phyloP scores from a whole-genome alignment of 179 eudicot genomes.

The Camellia oleifera region DNA sequence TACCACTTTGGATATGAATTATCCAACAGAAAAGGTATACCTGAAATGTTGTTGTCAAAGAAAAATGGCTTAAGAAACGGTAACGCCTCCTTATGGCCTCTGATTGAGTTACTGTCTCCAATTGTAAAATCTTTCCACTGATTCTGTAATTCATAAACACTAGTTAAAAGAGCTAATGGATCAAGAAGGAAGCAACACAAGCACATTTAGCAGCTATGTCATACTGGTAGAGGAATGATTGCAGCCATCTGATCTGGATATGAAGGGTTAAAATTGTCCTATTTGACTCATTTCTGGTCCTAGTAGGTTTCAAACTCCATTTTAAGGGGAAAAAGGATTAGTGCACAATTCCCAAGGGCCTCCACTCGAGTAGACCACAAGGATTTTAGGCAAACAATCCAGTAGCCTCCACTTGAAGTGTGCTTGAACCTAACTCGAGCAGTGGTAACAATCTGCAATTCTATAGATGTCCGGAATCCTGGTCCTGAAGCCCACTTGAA shows the following conservation, averaged over 20 bases:
- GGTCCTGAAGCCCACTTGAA: no score
- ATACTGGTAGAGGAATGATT: not conserved
- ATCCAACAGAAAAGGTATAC: slow-evolving; percentile 24
- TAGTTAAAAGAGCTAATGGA: slow-evolving; percentile 14
- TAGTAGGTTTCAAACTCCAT: no score
- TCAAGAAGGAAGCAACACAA: not conserved
- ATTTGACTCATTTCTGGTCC: no score
- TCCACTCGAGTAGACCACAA: no score
- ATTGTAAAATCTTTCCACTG: slow-evolving; percentile 73
- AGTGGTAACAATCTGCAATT: no score
- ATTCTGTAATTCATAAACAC: slow-evolving; percentile 48
- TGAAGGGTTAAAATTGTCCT: no score
- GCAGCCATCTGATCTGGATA: not conserved
- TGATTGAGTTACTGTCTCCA: slow-evolving; percentile 93
- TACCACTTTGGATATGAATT: not conserved
- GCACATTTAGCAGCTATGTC: not conserved
- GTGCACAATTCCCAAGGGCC: no score
- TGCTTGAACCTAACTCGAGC: no score
- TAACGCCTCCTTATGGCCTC: slow-evolving; percentile 91
- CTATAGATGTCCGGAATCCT: no score
- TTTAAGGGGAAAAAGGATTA: no score
- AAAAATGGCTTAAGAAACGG: slow-evolving; percentile 87
- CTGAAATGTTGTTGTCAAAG: slow-evolving; percentile 91
- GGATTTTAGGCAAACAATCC: no score
- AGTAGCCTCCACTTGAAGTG: no score